Evolutionary conservation across 129 eudicot genomes (phyloP), one percentile per base, ranked within the genome.

Genomic region (Calendula officinalis): DNA sequence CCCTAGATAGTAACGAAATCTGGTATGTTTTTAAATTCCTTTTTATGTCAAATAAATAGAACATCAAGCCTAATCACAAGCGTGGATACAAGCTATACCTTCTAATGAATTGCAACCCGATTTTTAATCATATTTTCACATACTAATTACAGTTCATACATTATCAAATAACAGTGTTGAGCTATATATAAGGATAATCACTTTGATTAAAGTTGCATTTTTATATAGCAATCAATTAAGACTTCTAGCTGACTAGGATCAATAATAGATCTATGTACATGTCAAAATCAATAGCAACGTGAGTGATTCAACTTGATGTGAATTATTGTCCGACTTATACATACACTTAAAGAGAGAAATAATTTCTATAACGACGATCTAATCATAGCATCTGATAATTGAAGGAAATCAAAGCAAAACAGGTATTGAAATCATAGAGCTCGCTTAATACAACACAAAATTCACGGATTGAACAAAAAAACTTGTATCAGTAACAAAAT

Each of bases 341-440:
- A 22, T 22, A 22, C 30, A 22, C 2, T 22, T 22, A 22, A 22
- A 22, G 2, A 2, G 1, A 22, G 47, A 64, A 40, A 16, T n/a
- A 70, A 33, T 10, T 35, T 60, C 13, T n/a, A 60, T 40, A 60
- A 60, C 61, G 5, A 41, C 69, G 76, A 61, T 62, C 47, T 39
- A 39, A 51, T 6, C 57, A 57, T 32, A 6, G 22, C 60, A 55
- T 30, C 72, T 8, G 32, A 22, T 10, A 22, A 35, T 12, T 17
- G 13, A 66, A 51, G 3, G 11, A 48, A 35, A 46, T 10, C 49
- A 60, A 58, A 8, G 45, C 6, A 14, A 22, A 22, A 57, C 34
- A 33, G 10, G 2, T 11, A 5, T 22, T 22, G 30, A 22, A 22
- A 22, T 22, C 30, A 22, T 0, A 22, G 2, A 22, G 30, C 30